These are phyloP conservation scores for Rhytidhysteron rufulum DNA, from an alignment of 2,329 filamentous ascomycete genomes.

Conservation along the genomic window DNA sequence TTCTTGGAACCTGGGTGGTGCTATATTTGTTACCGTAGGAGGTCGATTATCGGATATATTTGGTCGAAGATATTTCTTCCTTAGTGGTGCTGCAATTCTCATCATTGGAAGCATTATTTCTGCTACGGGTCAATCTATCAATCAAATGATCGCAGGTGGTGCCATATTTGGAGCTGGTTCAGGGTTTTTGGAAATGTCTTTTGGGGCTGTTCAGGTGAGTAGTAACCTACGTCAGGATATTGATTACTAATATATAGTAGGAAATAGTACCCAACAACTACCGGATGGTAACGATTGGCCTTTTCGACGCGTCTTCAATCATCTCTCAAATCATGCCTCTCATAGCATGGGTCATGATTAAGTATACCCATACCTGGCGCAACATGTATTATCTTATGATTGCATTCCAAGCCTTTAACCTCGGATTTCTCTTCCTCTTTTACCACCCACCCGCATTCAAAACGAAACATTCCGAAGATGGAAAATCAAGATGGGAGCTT, in stretches of 20 bases:
- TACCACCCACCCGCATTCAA: constrained; percentile 36
- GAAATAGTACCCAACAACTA: constrained; percentile 39
- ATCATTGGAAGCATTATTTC: constrained; percentile 38
- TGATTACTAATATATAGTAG: constrained; percentile 16
- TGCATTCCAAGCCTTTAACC: constrained; percentile 23
- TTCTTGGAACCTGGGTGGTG: constrained; percentile 29
- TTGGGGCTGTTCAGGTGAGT: constrained; percentile 27
- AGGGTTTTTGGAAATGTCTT: constrained; percentile 40
- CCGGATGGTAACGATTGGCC: constrained; percentile 36
- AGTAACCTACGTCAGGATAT: not conserved
- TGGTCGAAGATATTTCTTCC: constrained; percentile 30
- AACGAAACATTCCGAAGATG: constrained; percentile 29
- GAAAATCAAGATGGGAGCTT: constrained; percentile 18
- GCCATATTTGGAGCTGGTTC: constrained; percentile 39
- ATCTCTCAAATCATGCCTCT: constrained; percentile 31
- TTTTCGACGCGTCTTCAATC: constrained; percentile 29
- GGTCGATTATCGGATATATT: constrained; percentile 40
- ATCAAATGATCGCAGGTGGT: constrained; percentile 40
- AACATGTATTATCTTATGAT: constrained; percentile 33
- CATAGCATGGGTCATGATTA: constrained; percentile 28
- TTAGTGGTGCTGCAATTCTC: constrained; percentile 29
- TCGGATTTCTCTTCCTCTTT: constrained; percentile 22
- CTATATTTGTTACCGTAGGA: constrained; percentile 28
- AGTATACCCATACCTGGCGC: constrained; percentile 23
- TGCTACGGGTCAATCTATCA: constrained; percentile 37